Base-by-base conservation (phyloP, 495 filamentous ascomycete genomes). In the Podospora pseudopauciseta region DNA sequence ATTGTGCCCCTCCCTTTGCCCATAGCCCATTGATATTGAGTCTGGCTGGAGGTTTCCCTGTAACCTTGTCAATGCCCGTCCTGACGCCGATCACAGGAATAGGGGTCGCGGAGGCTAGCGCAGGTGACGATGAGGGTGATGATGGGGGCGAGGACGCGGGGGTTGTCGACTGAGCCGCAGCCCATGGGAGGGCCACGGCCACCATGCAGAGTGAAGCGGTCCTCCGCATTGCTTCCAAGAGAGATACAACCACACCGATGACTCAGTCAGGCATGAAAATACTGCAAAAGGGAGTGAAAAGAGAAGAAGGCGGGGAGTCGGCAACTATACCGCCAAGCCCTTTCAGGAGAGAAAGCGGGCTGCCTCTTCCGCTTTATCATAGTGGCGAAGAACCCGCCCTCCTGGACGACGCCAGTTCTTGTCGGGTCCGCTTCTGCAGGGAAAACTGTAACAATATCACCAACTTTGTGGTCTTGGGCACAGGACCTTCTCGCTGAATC, bases 1-100 rank as follows among this genome's bases (percentile, higher is more conserved):
- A 80, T 71, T 76, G 73, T 49, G 80, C 78, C 2, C 79, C 80
- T 54, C 73, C 72, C 64, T 77, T 67, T n/a, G 71, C 62, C 57
- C 72, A 78, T 19, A 82, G 69, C 5, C 67, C 65, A 59, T 79
- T 78, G n/a, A 83, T 76, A 62, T 80, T 78, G 67, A 73, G 72
- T 58, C 80, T 77, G 32, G 71, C 59, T 19, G 81, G 79, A 23
- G 67, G 60, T 58, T 76, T 67, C 1, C 77, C 79, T 18, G 78
- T 81, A 11, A 34, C 69, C 7, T 68, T 65, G 62, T 80, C 73
- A 63, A 81, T 74, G 4, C 80, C 80, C 13, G 76, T 76, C 30
- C 73, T 71, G 68, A 78, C 71, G 27, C 80, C 80, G 23, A 73
- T 68, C 4, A 82, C 74, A 9, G 76, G 73, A 27, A 80, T 72